phyloP scores from a whole-genome alignment of 306 rosid genomes.

The Corylus avellana region DNA sequence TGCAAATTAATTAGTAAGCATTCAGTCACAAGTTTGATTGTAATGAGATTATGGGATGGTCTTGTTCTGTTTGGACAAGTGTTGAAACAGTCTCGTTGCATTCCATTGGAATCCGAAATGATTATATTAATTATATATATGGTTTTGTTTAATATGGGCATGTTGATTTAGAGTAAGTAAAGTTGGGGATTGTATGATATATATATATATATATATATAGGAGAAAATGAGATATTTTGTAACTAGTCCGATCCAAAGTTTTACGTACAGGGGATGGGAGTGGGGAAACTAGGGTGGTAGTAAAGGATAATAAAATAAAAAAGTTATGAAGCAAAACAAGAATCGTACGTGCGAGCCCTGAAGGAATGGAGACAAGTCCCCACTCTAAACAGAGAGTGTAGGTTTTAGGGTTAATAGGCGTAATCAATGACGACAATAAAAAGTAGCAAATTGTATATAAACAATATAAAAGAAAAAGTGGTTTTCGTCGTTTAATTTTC shows the following conservation, averaged over 20 bases:
- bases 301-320: not conserved
- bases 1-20: no score
- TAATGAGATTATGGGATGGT: no score
- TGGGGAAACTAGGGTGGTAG: not conserved
- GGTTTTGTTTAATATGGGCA: no score
- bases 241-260: not conserved
- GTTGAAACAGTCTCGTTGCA: no score
- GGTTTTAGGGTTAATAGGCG: slow-evolving; percentile 29
- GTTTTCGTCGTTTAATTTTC: slow-evolving; percentile 18
- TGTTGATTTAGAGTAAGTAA: no score
- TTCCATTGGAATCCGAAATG: no score
- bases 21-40: no score
- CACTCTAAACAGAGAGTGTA: slow-evolving; percentile 26
- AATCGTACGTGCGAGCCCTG: slow-evolving; percentile 10
- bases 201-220: no score
- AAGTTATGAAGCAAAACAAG: slow-evolving; percentile 14
- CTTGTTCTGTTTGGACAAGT: no score
- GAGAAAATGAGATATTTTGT: no score
- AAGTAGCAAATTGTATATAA: slow-evolving; percentile 5
- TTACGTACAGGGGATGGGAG: not conserved
- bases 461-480: slow-evolving; percentile 2
- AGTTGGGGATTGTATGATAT: no score
- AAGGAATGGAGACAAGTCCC: slow-evolving; percentile 19
- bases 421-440: slow-evolving; percentile 35
- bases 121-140: no score